Percentiles rank a stretch among this genome's conserved stretches.
These are phyloP conservation scores for Barnettozyma californica DNA, from an alignment of 805 yeast genomes.

Conservation along the genomic window DNA sequence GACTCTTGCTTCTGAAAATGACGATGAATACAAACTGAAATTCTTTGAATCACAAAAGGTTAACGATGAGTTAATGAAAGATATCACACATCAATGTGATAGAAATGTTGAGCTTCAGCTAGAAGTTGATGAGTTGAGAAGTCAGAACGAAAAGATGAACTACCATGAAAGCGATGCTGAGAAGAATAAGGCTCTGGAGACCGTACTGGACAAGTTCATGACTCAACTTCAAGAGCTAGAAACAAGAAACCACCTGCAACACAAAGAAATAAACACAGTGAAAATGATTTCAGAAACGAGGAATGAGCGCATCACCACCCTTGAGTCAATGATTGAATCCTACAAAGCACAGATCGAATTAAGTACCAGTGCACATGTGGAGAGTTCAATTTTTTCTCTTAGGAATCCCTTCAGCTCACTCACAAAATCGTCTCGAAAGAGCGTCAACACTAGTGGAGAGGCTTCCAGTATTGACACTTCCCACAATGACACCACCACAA, in stretches of 20 bases:
- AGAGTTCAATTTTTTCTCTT: conserved; percentile 13
- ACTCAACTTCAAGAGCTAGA: conserved; percentile 59
- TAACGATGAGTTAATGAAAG: conserved; percentile 19
- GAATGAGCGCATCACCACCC: conserved; percentile 47
- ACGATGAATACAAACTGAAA: conserved; percentile 3
- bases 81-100: conserved; percentile 24
- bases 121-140: conserved; percentile 35
- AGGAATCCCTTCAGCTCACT: conserved; percentile 14
- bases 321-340: conserved; percentile 45
- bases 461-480: not conserved
- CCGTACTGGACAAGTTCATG: conserved; percentile 50
- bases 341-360: conserved; percentile 32
- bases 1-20: not conserved
- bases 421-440: conserved; percentile 5
- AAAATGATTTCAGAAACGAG: conserved; percentile 54
- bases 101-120: conserved; percentile 36
- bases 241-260: conserved; percentile 50
- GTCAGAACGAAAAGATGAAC: conserved; percentile 20
- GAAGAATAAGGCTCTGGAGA: conserved; percentile 49
- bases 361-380: conserved; percentile 7
- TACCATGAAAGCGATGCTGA: conserved; percentile 30
- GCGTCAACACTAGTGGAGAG: conserved; percentile 1
- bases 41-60: conserved; percentile 18
- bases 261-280: conserved; percentile 49
- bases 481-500: not conserved